These are phyloP conservation scores for Penicillium griseofulvum DNA, from an alignment of 2,329 filamentous ascomycete genomes.

Conservation along the genomic window DNA sequence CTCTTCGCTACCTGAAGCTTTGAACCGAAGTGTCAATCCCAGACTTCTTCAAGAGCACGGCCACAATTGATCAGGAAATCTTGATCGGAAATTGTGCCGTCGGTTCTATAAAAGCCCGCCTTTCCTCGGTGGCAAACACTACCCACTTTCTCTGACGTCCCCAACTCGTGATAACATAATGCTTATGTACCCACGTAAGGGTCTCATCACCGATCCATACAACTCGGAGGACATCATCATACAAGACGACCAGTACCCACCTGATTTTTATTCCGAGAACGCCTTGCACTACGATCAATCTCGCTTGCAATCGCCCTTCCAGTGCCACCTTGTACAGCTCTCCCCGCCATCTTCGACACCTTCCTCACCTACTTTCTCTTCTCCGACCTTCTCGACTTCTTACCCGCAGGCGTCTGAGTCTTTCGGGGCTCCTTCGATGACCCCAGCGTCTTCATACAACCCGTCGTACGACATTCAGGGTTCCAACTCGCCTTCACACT, in stretches of 20 bases:
- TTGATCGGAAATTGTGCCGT: slow-evolving; percentile 29
- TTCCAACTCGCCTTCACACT: slow-evolving; percentile 34
- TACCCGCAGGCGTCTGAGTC: slow-evolving; percentile 30
- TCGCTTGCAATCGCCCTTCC: slow-evolving; percentile 34
- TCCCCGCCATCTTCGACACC: slow-evolving; percentile 39
- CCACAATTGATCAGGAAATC: slow-evolving; percentile 21
- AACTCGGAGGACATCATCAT: slow-evolving; percentile 35
- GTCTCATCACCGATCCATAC: slow-evolving; percentile 42
- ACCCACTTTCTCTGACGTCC: slow-evolving; percentile 28
- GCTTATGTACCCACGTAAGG: slow-evolving; percentile 45
- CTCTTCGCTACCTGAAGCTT: slow-evolving; percentile 21
- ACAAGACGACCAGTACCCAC: slow-evolving; percentile 40
- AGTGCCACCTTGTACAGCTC: slow-evolving; percentile 32
- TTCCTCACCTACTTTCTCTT: slow-evolving; percentile 34
- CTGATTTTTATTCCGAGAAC: slow-evolving; percentile 30
- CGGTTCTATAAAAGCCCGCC: slow-evolving; percentile 28
- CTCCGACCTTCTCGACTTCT: slow-evolving; percentile 29
- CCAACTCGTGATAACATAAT: slow-evolving; percentile 34
- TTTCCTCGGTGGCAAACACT: slow-evolving; percentile 31
- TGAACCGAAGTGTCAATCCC: slow-evolving; percentile 5
- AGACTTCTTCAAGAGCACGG: slow-evolving; percentile 13
- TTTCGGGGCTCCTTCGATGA: slow-evolving; percentile 42
- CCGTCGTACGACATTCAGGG: slow-evolving; percentile 36
- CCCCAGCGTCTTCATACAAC: slow-evolving; percentile 39
- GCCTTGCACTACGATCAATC: slow-evolving; percentile 28